Conservation (phyloP, 2,329 filamentous ascomycete genomes). For the Diaporthe batatas region DNA sequence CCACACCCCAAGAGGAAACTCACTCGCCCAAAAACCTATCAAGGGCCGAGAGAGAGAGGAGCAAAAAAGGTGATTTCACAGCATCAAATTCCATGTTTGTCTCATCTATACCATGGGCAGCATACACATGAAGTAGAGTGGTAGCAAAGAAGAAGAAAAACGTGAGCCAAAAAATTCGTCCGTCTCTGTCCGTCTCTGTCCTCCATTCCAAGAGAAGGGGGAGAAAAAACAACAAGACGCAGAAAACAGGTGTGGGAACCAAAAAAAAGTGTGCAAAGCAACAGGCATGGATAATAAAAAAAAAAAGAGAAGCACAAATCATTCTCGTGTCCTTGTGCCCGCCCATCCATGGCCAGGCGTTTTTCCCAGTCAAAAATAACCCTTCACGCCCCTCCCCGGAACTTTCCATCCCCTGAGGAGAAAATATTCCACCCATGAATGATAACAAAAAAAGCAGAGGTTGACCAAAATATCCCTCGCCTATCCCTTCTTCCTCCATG, state of each 20-base stretch:
- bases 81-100: slow-evolving; percentile 38
- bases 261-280: not conserved
- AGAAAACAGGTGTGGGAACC: not conserved
- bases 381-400: too few relatives aligned
- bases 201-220: slow-evolving; percentile 25
- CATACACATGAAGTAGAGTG: slow-evolving; percentile 39
- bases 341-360: slow-evolving; percentile 2
- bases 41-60: not conserved
- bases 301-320: slow-evolving; percentile 6
- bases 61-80: not conserved
- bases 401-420: too few relatives aligned
- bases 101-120: slow-evolving; percentile 43
- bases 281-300: not conserved
- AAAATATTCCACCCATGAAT: too few relatives aligned
- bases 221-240: not conserved
- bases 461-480: too few relatives aligned
- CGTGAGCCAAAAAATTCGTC: slow-evolving; percentile 32
- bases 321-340: slow-evolving; percentile 21
- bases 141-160: not conserved
- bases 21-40: too few relatives aligned
- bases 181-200: slow-evolving; percentile 18
- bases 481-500: not conserved
- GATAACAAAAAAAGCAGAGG: not conserved
- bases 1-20: too few relatives aligned
- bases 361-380: not conserved